phyloP scores from a whole-genome alignment of 192 early-diverging fungal species.

The Coemansia sp. region DNA sequence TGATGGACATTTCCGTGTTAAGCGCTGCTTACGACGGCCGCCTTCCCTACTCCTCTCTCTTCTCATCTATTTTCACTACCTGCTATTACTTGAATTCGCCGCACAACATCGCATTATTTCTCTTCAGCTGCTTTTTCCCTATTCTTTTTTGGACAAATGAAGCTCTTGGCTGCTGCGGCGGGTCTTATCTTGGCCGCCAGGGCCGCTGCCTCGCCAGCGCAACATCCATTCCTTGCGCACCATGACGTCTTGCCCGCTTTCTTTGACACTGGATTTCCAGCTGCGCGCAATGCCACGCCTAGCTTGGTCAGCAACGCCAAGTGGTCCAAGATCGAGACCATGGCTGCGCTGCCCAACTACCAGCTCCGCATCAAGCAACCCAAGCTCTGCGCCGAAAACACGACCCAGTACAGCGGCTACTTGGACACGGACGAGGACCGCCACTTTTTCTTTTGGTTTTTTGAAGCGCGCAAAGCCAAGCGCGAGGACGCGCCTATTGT shows the following conservation, averaged over 20 bases:
- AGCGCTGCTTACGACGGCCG: too few relatives aligned
- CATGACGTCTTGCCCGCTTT: background rate
- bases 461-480: slow-evolving; percentile 78
- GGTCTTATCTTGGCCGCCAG: slow-evolving; percentile 17
- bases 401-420: slow-evolving; percentile 87
- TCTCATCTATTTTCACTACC: too few relatives aligned
- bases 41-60: too few relatives aligned
- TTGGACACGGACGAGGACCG: slow-evolving; percentile 64
- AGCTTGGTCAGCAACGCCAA: slow-evolving; percentile 20
- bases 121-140: background rate
- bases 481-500: slow-evolving; percentile 66
- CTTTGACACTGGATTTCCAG: background rate
- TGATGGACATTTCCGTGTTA: too few relatives aligned
- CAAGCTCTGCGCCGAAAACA: slow-evolving; percentile 76
- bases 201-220: slow-evolving; percentile 15
- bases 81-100: too few relatives aligned
- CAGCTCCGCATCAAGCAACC: slow-evolving; percentile 71
- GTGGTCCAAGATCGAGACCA: slow-evolving; percentile 28
- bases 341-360: slow-evolving; percentile 65
- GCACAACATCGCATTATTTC: too few relatives aligned
- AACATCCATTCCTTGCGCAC: slow-evolving; percentile 31
- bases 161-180: slow-evolving; percentile 4
- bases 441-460: slow-evolving; percentile 97
- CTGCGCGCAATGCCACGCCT: slow-evolving; percentile 16
- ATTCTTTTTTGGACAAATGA: background rate